Percentiles rank a stretch among this genome's conserved stretches.
phyloP scores from a whole-genome alignment of 371 early-diverging fungal species.

The Mucor racemosus region DNA sequence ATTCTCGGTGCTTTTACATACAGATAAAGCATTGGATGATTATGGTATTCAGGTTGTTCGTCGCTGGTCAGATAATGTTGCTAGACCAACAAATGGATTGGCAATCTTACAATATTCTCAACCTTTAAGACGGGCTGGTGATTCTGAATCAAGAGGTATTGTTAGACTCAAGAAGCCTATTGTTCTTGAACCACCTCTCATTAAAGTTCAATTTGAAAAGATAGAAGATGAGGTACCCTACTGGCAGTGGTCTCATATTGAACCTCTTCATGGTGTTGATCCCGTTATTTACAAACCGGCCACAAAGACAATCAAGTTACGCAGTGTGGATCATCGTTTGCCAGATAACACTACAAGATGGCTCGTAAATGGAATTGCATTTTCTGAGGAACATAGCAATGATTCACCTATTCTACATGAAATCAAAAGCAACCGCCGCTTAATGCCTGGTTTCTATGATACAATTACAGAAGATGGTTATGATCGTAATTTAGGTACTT shows the following conservation, averaged over 20 bases:
- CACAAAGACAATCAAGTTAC: constrained; percentile 36
- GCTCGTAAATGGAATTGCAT: constrained; percentile 40
- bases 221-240: constrained; percentile 22
- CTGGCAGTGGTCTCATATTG: constrained; percentile 43
- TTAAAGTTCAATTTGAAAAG: constrained; percentile 26
- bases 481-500: constrained; percentile 41
- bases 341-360: constrained; percentile 30
- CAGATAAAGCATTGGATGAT: constrained; percentile 26
- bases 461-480: constrained; percentile 22
- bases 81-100: constrained; percentile 37
- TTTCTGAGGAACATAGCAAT: constrained; percentile 15
- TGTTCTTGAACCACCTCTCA: constrained; percentile 11
- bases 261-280: constrained; percentile 43
- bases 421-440: constrained; percentile 18
- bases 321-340: constrained; percentile 23
- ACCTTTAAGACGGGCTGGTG: background rate
- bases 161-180: constrained; percentile 1
- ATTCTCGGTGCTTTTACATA: constrained; percentile 43
- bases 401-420: constrained; percentile 21
- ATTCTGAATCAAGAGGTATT: background rate
- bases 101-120: constrained; percentile 34
- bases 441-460: background rate
- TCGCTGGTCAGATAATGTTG: constrained; percentile 39
- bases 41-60: constrained; percentile 39
- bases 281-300: constrained; percentile 27